Base-by-base conservation (phyloP, 305 asterid genomes). In the Solanum hybrid region DNA sequence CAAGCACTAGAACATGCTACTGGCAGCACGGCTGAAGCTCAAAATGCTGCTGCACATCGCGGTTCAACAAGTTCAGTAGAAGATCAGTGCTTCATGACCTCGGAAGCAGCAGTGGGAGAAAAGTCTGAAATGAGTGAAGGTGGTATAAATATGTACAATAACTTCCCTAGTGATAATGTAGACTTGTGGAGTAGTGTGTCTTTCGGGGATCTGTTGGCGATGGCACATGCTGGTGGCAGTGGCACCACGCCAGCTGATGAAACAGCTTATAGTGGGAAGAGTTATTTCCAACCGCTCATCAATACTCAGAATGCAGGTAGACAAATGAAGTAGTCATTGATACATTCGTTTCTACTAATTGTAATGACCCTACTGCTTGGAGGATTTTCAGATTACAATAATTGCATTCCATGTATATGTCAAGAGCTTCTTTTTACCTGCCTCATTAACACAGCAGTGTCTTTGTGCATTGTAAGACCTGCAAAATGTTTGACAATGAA, bases 191-290 rank as follows among this genome's bases (percentile, higher is more conserved):
- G n/a, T 78, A 92, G 81, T 26, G 37, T 91, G 88, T 90, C 97
- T 6, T 95, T 93, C 73, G 90, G 91, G 42, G 64, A 90, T 34
- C 94, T 95, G 90, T 92, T 97, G 92, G 94, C 92, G 37, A 87
- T 93, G 26, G 96, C 95, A 75, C 90, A 93, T 84, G 94, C 95
- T 33, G 93, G 86, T 85, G 92, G 94, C 37, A 87, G 86, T 85
- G 92, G 94, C 42, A 87, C 89, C 76, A 90, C 91, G 6, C 75
- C 88, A 91, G 89, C 86, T 37, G 31, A 88, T 8, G 75, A 24
- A 31, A 39, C 81, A 89, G 35, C 87, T 51, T 33, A 22, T 61
- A 22, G 88, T 31, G 33, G 3, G 51, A 22, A 64, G 77, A 22
- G 77, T 85, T 85, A 46, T 85, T 89, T 88, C 24, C 29, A 85